These are phyloP conservation scores for Starmerella stigmatis DNA, from an alignment of 805 yeast species.

Conservation along the genomic window DNA sequence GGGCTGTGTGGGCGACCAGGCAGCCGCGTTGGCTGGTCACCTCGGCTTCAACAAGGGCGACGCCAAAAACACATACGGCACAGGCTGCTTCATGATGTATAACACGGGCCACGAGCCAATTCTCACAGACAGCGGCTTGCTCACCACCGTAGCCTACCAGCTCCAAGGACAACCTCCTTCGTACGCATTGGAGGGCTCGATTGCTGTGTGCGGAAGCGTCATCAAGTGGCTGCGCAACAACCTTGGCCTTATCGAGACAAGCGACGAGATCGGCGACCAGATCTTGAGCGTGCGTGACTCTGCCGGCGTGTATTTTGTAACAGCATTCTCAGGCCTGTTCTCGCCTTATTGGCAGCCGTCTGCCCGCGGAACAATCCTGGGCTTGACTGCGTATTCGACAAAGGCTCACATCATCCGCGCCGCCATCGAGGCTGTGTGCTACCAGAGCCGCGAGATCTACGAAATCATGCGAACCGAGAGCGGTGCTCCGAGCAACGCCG, in stretches of 20 bases:
- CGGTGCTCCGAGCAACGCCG: slow-evolving; percentile 31
- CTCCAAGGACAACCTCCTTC: slow-evolving; percentile 66
- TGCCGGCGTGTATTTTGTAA: slow-evolving; percentile 89
- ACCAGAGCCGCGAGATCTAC: slow-evolving; percentile 82
- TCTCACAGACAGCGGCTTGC: slow-evolving; percentile 65
- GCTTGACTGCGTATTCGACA: slow-evolving; percentile 86
- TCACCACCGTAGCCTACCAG: slow-evolving; percentile 87
- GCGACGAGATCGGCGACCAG: slow-evolving; percentile 82
- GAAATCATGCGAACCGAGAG: slow-evolving; percentile 84
- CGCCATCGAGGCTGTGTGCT: slow-evolving; percentile 89
- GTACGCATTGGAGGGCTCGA: slow-evolving; percentile 88
- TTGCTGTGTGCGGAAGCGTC: slow-evolving; percentile 90
- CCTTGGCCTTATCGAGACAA: slow-evolving; percentile 65
- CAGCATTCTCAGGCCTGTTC: slow-evolving; percentile 87
- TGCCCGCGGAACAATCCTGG: slow-evolving; percentile 86
- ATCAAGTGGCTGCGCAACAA: slow-evolving; percentile 92
- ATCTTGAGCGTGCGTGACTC: slow-evolving; percentile 71
- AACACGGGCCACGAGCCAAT: slow-evolving; percentile 72
- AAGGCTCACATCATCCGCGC: slow-evolving; percentile 88
- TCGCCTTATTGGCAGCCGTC: slow-evolving; percentile 95
- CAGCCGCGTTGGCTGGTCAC: slow-evolving; percentile 89
- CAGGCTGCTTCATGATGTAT: slow-evolving; percentile 84
- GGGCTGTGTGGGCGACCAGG: slow-evolving; percentile 91
- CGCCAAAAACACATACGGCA: slow-evolving; percentile 93
- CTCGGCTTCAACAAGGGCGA: slow-evolving; percentile 72